phyloP scores from a whole-genome alignment of 2,329 filamentous ascomycete species.

The Grosmannia huntii region DNA sequence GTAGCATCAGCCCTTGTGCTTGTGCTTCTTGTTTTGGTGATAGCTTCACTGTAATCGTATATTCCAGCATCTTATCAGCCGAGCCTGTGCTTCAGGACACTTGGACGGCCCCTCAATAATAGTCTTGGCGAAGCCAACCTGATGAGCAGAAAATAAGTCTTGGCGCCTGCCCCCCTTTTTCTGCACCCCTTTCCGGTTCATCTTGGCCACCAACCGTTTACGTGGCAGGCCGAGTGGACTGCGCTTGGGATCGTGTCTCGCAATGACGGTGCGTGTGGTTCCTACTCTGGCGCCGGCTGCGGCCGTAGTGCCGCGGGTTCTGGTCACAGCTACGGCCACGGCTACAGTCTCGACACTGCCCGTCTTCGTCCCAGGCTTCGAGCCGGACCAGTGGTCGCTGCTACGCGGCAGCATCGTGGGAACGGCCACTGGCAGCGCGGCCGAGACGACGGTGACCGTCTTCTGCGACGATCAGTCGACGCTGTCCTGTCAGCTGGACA shows the following conservation, averaged over 20 bases:
- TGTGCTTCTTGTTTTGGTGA: neutral
- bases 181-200: neutral
- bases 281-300: neutral
- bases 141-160: neutral
- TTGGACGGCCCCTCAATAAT: neutral
- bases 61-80: neutral
- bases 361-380: conserved; percentile 32
- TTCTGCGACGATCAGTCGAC: conserved; percentile 32
- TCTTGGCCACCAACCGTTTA: neutral
- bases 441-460: conserved; percentile 33
- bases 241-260: neutral
- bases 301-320: neutral
- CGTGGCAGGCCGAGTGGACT: neutral
- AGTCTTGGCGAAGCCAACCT: neutral
- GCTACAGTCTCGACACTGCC: conserved; percentile 24
- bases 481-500: conserved; percentile 28
- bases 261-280: neutral
- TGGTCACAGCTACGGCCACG: conserved; percentile 12
- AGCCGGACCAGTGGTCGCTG: conserved; percentile 27
- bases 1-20: too few species aligned
- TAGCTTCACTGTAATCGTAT: neutral
- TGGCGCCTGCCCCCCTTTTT: neutral
- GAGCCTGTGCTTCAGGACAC: neutral
- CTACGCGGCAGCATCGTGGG: conserved; percentile 33
- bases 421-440: conserved; percentile 1